Evolutionary conservation across 2,329 filamentous ascomycete genomes (phyloP).

Genomic region (Colletotrichum tanaceti): DNA sequence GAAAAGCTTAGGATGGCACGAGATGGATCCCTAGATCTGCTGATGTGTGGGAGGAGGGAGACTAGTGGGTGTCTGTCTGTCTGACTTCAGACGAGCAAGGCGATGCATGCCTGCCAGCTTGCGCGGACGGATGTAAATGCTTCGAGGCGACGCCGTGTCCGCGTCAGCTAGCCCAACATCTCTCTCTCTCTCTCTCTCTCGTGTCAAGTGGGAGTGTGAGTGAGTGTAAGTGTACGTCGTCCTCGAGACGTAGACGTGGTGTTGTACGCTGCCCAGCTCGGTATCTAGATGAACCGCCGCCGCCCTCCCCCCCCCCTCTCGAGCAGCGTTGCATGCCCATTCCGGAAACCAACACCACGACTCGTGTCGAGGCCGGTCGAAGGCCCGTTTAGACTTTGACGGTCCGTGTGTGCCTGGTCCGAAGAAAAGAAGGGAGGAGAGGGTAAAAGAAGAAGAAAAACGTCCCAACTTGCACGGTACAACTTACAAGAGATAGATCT

Average conservation of each 20-base stretch:
- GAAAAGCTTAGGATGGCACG: conserved; percentile 32
- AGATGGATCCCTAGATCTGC: conserved; percentile 6
- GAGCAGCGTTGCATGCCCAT: no score
- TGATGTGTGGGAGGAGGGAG: not conserved
- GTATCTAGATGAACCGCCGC: not conserved
- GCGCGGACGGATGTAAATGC: not conserved
- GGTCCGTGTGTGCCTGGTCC: conserved; percentile 22
- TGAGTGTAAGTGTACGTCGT: not conserved
- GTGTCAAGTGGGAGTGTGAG: no score
- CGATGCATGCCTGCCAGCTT: not conserved
- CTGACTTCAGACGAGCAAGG: not conserved
- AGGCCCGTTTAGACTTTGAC: not conserved
- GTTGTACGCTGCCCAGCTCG: not conserved
- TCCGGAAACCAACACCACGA: conserved; percentile 1
- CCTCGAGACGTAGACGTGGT: not conserved
- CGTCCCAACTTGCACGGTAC: conserved; percentile 15
- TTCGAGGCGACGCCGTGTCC: not conserved
- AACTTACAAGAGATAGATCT: conserved; percentile 2
- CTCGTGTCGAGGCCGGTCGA: not conserved
- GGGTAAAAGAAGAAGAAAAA: not conserved
- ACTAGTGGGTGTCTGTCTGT: not conserved
- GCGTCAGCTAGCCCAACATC: not conserved
- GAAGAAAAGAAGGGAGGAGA: conserved; percentile 2
- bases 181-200: not conserved
- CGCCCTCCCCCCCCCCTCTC: not conserved